Conservation (phyloP, 2,329 filamentous ascomycete species). For the Aspergillus sp. region DNA sequence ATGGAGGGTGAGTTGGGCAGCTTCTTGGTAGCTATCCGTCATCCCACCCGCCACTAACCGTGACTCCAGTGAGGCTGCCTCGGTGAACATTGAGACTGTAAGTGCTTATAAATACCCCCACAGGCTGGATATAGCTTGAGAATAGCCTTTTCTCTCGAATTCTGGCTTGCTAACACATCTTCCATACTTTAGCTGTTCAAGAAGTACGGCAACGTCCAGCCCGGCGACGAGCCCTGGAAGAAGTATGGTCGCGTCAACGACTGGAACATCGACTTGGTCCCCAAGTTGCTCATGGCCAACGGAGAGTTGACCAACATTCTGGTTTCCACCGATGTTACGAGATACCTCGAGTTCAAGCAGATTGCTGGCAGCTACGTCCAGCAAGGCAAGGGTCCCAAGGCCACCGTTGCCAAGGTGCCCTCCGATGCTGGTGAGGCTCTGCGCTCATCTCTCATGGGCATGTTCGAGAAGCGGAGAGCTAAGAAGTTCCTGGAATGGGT, state of each 20-base stretch:
- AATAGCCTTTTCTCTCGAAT: conserved; percentile 12
- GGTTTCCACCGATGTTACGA: conserved; percentile 88
- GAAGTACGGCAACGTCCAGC: conserved; percentile 81
- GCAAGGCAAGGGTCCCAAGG: conserved; percentile 77
- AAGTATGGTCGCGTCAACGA: conserved; percentile 95
- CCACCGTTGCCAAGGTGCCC: conserved; percentile 94
- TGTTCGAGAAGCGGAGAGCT: conserved; percentile 96
- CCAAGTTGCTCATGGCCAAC: conserved; percentile 98
- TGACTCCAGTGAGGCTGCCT: conserved; percentile 77
- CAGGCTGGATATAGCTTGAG: neutral
- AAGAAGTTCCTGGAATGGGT: conserved; percentile 97
- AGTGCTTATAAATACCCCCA: conserved; percentile 28
- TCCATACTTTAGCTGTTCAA: conserved; percentile 76
- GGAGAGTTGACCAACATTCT: conserved; percentile 98
- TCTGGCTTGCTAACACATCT: conserved; percentile 27
- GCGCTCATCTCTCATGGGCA: conserved; percentile 89
- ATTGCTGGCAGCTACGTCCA: conserved; percentile 96
- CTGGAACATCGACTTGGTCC: conserved; percentile 99
- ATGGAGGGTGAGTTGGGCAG: conserved; percentile 75
- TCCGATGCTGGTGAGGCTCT: conserved; percentile 89
- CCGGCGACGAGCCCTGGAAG: conserved; percentile 91
- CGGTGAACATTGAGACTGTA: conserved; percentile 93
- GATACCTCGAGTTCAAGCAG: conserved; percentile 90
- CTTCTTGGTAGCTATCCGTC: conserved; percentile 18
- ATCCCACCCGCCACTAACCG: conserved; percentile 26